These are phyloP conservation scores for Ensete ventricosum DNA, from an alignment of 176 grass and related monocot genomes.

Conservation along the genomic window DNA sequence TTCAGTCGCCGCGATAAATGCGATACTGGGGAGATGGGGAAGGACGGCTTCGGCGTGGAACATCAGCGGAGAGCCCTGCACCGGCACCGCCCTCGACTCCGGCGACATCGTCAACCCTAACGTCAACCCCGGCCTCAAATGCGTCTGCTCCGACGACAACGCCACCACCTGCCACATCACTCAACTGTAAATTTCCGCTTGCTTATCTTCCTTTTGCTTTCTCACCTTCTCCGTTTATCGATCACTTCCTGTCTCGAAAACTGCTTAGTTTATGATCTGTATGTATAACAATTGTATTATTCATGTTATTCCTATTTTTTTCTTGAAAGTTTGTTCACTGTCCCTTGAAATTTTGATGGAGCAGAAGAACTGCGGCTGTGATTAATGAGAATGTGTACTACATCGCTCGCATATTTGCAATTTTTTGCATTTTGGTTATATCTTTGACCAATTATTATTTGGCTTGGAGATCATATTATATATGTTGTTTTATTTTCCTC, in stretches of 20 bases:
- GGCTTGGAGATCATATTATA: background rate
- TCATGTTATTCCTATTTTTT: too few relatives aligned
- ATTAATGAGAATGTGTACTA: background rate
- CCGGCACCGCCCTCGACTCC: constrained; percentile 47
- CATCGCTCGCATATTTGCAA: background rate
- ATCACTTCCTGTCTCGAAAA: too few relatives aligned
- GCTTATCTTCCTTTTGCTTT: background rate
- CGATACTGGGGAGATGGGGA: constrained; percentile 42
- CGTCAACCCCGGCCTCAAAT: constrained; percentile 60
- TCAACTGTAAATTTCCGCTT: constrained; percentile 27
- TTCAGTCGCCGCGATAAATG: constrained; percentile 62
- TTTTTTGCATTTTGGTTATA: background rate
- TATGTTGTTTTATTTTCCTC: background rate
- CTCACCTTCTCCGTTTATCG: too few relatives aligned
- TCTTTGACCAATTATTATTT: background rate
- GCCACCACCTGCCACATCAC: constrained; percentile 57
- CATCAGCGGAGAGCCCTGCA: constrained; percentile 86
- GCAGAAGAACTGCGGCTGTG: too few relatives aligned
- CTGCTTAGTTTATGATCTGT: too few relatives aligned
- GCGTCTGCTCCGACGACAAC: constrained; percentile 41
- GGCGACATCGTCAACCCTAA: background rate
- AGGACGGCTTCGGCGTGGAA: constrained; percentile 35
- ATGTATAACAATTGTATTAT: too few relatives aligned
- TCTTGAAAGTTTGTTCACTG: background rate
- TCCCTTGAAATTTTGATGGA: background rate